Evolutionary conservation across 495 filamentous ascomycete species (phyloP).

Genomic region (Neurospora discreta): DNA sequence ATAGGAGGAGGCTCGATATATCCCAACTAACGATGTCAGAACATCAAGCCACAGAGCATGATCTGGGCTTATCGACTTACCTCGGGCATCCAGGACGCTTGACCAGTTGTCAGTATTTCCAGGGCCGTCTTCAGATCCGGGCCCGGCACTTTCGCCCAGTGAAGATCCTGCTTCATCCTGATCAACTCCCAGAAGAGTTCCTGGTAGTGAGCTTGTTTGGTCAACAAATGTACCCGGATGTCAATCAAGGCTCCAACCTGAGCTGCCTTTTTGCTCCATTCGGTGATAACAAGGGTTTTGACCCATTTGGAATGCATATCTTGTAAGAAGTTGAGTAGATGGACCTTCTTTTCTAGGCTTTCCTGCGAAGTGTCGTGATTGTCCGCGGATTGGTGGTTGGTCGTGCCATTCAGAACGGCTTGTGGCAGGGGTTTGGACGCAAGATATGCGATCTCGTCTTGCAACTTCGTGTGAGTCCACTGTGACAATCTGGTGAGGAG

Average conservation of each 20-base stretch:
- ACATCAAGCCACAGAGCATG: neutral
- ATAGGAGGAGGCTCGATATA: conserved; percentile 71
- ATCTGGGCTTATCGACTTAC: conserved; percentile 31
- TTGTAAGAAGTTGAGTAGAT: conserved; percentile 59
- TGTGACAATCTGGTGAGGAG: conserved; percentile 70
- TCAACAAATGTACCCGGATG: conserved; percentile 58
- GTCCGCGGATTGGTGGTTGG: conserved; percentile 1
- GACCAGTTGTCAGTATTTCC: conserved; percentile 66
- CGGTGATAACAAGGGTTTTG: conserved; percentile 76
- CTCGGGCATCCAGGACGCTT: conserved; percentile 65
- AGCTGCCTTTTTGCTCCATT: conserved; percentile 72
- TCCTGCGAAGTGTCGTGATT: conserved; percentile 48
- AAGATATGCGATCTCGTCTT: conserved; percentile 57
- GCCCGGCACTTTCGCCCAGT: conserved; percentile 58
- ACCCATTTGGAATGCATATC: conserved; percentile 55
- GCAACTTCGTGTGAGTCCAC: conserved; percentile 66
- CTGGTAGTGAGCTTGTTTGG: conserved; percentile 45
- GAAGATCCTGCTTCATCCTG: conserved; percentile 56
- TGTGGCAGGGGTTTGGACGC: conserved; percentile 49
- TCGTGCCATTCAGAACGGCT: conserved; percentile 30
- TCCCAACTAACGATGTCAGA: conserved; percentile 41
- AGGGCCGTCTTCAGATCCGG: conserved; percentile 87
- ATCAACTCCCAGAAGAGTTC: conserved; percentile 48
- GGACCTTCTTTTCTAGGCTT: conserved; percentile 70
- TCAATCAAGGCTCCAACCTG: conserved; percentile 78